phyloP scores from a whole-genome alignment of 2,329 filamentous ascomycete genomes.

The Corniculantispora saksenae region DNA sequence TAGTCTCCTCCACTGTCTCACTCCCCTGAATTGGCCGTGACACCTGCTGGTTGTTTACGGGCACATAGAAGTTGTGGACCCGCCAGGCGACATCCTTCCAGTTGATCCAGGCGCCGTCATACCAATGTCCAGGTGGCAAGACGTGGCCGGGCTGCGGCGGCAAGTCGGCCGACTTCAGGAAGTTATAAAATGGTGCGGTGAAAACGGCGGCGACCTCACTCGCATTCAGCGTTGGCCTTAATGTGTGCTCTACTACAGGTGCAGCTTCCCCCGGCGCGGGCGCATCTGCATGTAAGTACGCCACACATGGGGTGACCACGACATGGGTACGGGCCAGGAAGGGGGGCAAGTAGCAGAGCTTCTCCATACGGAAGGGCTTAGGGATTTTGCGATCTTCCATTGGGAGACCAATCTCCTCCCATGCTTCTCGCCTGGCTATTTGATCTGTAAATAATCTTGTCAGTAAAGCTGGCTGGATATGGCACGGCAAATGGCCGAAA shows the following conservation, averaged over 20 bases:
- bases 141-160: constrained; percentile 37
- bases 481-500: background rate
- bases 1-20: constrained; percentile 47
- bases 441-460: constrained; percentile 54
- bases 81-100: constrained; percentile 80
- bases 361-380: constrained; percentile 78
- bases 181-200: constrained; percentile 83
- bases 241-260: constrained; percentile 62
- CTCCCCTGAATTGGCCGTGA: constrained; percentile 58
- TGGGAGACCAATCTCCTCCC: constrained; percentile 90
- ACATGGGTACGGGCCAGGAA: constrained; percentile 73
- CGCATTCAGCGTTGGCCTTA: constrained; percentile 81
- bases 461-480: background rate
- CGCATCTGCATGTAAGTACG: constrained; percentile 67
- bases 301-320: constrained; percentile 74
- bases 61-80: constrained; percentile 91
- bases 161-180: constrained; percentile 65
- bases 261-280: constrained; percentile 37
- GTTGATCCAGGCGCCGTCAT: constrained; percentile 77
- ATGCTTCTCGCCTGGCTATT: constrained; percentile 86
- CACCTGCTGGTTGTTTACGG: constrained; percentile 69
- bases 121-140: constrained; percentile 68
- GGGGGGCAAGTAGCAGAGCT: constrained; percentile 80
- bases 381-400: constrained; percentile 69
- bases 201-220: constrained; percentile 94